phyloP scores from a whole-genome alignment of 352 stramenopile genomes.

The Pythium inflatum region DNA sequence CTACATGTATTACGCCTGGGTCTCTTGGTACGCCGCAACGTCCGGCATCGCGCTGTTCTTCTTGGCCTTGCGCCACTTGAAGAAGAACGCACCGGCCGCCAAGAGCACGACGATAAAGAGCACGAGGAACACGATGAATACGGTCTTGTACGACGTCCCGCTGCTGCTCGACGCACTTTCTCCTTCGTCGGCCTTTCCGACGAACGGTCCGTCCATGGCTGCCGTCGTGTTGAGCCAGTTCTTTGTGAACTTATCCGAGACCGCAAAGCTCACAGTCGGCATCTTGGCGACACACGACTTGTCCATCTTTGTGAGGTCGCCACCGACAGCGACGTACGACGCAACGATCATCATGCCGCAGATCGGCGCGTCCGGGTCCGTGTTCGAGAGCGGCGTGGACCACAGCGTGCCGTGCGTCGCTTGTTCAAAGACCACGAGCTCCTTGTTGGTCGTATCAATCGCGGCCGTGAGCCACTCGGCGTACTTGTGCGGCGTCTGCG shows the following conservation, averaged over 20 bases:
- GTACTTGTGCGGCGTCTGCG: slow-evolving; percentile 48
- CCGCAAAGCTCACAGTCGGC: slow-evolving; percentile 16
- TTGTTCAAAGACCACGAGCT: slow-evolving; percentile 52
- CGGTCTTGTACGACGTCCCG: slow-evolving; percentile 38
- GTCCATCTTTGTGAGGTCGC: slow-evolving; percentile 36
- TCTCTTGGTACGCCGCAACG: slow-evolving; percentile 17
- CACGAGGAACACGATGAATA: slow-evolving; percentile 44
- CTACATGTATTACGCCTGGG: slow-evolving; percentile 8
- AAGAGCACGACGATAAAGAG: slow-evolving; percentile 39
- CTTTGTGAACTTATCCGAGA: slow-evolving; percentile 49
- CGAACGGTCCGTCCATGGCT: slow-evolving; percentile 44
- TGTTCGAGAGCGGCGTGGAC: slow-evolving; percentile 34
- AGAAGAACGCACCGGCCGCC: slow-evolving; percentile 34
- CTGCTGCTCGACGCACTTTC: not conserved
- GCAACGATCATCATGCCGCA: slow-evolving; percentile 45
- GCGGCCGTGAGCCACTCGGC: slow-evolving; percentile 35
- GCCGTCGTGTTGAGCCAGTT: slow-evolving; percentile 48
- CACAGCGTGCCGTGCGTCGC: slow-evolving; percentile 42
- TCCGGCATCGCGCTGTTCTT: not conserved
- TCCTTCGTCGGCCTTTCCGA: not conserved
- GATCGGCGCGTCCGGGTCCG: slow-evolving; percentile 29
- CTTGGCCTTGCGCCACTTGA: slow-evolving; percentile 35
- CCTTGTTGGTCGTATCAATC: slow-evolving; percentile 37
- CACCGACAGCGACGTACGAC: slow-evolving; percentile 39
- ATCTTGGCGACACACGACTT: slow-evolving; percentile 44